Evolutionary conservation across 441 rosid genomes (phyloP), one percentile per base, ranked within the genome.

Genomic region (Pelargonium fulgidum): DNA sequence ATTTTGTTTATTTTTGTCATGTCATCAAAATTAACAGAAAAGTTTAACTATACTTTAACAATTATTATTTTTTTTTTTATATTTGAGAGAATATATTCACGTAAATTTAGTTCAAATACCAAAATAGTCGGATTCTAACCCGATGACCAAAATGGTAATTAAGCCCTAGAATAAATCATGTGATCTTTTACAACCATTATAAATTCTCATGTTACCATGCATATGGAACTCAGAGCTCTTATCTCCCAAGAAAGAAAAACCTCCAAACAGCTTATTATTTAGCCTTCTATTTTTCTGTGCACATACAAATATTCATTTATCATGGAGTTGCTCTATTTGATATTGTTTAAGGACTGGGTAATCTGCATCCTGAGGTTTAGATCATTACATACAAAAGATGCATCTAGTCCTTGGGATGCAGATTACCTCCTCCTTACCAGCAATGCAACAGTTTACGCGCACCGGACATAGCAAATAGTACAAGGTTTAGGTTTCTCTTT

Each of bases 401-500:
- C 41, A 72, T 84, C 85, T 83, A 85, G 76, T 17, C 92, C 91
- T 83, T 69, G 81, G 95, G 91, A 44, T 83, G 92, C 85, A 79
- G 96, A 89, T 92, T 90, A 90, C 79, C 83, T 84, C 79, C 70
- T 90, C 91, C 91, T 89, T 61, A 72, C 84, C 73, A 45, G 44
- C 84, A 80, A 79, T 84, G 82, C 68, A 67, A 26, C 33, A 26
- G 39, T 33, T 33, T 4, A 33, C 7, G 39, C 7, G 7, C 39
- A 33, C 7, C 39, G 39, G 7, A 33, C 39, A 33, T 33, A 33
- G 5, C 39, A 4, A 33, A 33, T 44, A 1, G 10, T 47, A 13
- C 54, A 47, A 33, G 39, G 39, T 33, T 33, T 33, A 3, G 39
- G 39, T 3, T 33, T 33, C 7, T 5, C 7, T 2, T 33, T 33